Percentiles rank a stretch among this genome's conserved stretches.
Conservation (phyloP, 2,329 filamentous ascomycete genomes). For the Amylocarpus encephaloides region DNA sequence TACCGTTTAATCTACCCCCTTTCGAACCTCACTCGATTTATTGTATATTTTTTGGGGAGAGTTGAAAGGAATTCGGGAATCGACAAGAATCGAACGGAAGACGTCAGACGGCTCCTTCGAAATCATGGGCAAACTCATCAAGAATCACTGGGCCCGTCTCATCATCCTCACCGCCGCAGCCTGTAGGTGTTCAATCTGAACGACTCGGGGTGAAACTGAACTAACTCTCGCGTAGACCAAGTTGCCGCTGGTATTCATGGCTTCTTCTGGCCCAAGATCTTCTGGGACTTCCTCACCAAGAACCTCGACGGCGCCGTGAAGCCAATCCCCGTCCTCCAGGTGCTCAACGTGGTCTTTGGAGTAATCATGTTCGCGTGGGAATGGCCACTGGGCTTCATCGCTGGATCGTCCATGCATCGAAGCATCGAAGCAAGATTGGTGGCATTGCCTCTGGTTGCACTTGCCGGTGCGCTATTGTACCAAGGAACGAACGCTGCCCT, state of each 20-base stretch:
- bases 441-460: slow-evolving; percentile 69
- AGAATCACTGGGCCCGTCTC: slow-evolving; percentile 97
- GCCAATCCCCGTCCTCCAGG: slow-evolving; percentile 82
- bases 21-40: slow-evolving; percentile 11
- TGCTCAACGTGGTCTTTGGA: slow-evolving; percentile 80
- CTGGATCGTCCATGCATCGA: slow-evolving; percentile 72
- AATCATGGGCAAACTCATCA: slow-evolving; percentile 93
- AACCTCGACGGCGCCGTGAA: slow-evolving; percentile 81
- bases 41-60: too few species aligned
- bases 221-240: slow-evolving; percentile 59
- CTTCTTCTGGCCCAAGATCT: slow-evolving; percentile 98
- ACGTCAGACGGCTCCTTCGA: slow-evolving; percentile 1
- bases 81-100: slow-evolving; percentile 12
- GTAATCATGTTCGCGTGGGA: slow-evolving; percentile 77
- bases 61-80: slow-evolving; percentile 9
- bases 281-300: slow-evolving; percentile 94
- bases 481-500: slow-evolving; percentile 87
- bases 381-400: slow-evolving; percentile 77
- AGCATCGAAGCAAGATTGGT: slow-evolving; percentile 83
- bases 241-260: slow-evolving; percentile 73
- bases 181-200: slow-evolving; percentile 34
- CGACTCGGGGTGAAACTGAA: slow-evolving; percentile 1
- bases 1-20: slow-evolving; percentile 28
- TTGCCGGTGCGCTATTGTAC: slow-evolving; percentile 74
- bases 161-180: slow-evolving; percentile 78